Evolutionary conservation across 495 filamentous ascomycete genomes (phyloP), one percentile per base, ranked within the genome.

Genomic region (Talaromyces adpressus): DNA sequence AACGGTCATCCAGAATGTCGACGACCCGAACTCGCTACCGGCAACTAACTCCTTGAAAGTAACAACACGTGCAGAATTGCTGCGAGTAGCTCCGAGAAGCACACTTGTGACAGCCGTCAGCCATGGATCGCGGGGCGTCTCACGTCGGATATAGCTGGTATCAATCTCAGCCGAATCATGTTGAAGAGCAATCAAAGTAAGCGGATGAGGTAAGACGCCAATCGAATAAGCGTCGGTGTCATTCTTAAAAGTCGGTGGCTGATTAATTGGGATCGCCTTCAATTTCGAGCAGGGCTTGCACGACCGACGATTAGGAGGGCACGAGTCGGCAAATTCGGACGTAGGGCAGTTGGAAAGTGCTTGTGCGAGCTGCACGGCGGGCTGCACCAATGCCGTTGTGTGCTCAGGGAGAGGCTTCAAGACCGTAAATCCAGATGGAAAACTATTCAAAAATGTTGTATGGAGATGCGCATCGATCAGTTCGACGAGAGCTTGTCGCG

Each of bases 391-490:
- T 30, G 87, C 80, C 3, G 89, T 87, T 11, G 90, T 90, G 70
- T 91, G 85, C 57, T 88, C 75, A 4, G 87, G 80, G 39, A 88
- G 81, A 4, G 93, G 91, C 63, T 92, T 91, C 20, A 97, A 74
- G 45, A 98, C 84, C 11, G 86, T 82, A 61, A 98, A 87, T 12
- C 93, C 93, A 2, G 76, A 75, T 1, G 78, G 72, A 78, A 92
- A 97, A n/a, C 79, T 77, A 68, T 87, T 89, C 64, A 93, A 91
- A 80, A 92, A 96, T 54, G 87, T 91, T 57, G 81, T 85, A 69
- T 97, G 94, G 11, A 97, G 83, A 70, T 98, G 94, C 0, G 86
- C 81, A 69, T 90, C 91, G 67, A 98, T 91, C 57, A 98, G 84
- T 22, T 85, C 72, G 36, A 86, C 87, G 51, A 97, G 81, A 30